These are phyloP conservation scores for Cercospora canescens DNA, from an alignment of 2,329 filamentous ascomycete genomes.

Conservation along the genomic window DNA sequence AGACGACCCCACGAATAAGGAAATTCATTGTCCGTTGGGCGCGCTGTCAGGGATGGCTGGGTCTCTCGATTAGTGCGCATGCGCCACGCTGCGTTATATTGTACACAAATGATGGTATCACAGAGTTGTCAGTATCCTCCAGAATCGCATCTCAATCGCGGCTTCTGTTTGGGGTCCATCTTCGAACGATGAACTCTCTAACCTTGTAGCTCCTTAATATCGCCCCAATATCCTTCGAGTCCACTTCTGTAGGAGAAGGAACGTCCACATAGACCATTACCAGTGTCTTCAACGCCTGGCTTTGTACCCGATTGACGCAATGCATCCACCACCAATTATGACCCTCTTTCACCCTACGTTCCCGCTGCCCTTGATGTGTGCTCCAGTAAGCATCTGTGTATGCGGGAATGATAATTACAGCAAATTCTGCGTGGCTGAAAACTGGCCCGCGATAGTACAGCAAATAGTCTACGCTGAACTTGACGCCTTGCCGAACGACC, in stretches of 20 bases:
- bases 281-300: constrained; percentile 86
- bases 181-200: constrained; percentile 75
- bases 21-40: no score
- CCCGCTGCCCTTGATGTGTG: constrained; percentile 44
- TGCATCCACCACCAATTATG: constrained; percentile 80
- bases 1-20: no score
- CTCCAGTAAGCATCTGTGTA: constrained; percentile 75
- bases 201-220: constrained; percentile 71
- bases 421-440: constrained; percentile 94
- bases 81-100: no score
- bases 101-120: no score
- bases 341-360: constrained; percentile 49
- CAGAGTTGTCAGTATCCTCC: no score
- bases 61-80: no score
- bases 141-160: constrained; percentile 47
- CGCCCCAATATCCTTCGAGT: constrained; percentile 57
- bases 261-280: constrained; percentile 91
- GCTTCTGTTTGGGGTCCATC: constrained; percentile 84
- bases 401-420: constrained; percentile 77
- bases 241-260: constrained; percentile 62
- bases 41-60: no score
- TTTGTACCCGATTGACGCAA: constrained; percentile 83
- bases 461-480: constrained; percentile 94
- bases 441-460: constrained; percentile 91
- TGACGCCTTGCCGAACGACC: constrained; percentile 89